phyloP scores from a whole-genome alignment of 345 rosid genomes.

The Geranium brycei region DNA sequence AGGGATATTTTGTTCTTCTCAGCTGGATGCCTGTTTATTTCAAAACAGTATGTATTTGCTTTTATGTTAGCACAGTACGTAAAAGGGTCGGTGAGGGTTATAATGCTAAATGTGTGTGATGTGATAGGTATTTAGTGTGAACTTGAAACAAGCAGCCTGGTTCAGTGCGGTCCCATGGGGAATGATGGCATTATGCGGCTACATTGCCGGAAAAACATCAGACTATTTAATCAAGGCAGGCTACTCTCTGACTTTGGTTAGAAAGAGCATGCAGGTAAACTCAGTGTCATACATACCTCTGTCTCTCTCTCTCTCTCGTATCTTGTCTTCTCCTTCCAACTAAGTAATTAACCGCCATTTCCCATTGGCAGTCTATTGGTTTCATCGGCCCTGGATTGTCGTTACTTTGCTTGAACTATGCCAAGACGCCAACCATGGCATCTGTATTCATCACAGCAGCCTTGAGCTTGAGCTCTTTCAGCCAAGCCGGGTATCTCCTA shows the following conservation, averaged over 20 bases:
- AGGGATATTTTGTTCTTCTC: conserved; percentile 97
- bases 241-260: conserved; percentile 55
- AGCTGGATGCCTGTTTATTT: conserved; percentile 98
- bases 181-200: conserved; percentile 78
- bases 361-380: conserved; percentile 50
- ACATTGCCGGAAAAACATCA: conserved; percentile 60
- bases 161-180: conserved; percentile 98
- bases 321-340: background rate
- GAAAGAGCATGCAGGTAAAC: conserved; percentile 87
- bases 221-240: conserved; percentile 64
- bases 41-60: conserved; percentile 44
- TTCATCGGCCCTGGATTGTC: conserved; percentile 83
- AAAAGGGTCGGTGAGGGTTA: no score
- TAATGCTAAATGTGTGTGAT: background rate
- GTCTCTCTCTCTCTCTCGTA: no score
- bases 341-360: no score
- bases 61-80: no score
- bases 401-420: conserved; percentile 64
- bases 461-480: conserved; percentile 82
- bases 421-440: conserved; percentile 56
- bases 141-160: conserved; percentile 96
- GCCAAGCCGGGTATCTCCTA: conserved; percentile 97
- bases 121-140: conserved; percentile 62
- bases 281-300: background rate
- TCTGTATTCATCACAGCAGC: conserved; percentile 53